Evolutionary conservation across 2,329 filamentous ascomycete species (phyloP).

Genomic region (Fusarium domesticum): DNA sequence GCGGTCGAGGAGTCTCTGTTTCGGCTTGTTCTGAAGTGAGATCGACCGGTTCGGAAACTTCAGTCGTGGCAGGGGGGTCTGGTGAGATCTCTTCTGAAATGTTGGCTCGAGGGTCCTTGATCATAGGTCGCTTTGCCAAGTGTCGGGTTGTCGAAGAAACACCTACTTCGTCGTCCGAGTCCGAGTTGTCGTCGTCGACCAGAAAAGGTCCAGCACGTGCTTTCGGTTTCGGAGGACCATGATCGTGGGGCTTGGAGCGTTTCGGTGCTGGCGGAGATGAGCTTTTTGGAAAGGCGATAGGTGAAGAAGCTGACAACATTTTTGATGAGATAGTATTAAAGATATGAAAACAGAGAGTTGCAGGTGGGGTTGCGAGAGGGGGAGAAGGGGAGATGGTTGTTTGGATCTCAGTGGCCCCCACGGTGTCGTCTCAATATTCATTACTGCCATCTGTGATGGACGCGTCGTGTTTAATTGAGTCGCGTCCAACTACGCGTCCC

Average conservation of each 20-base stretch:
- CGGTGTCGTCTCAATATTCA: slow-evolving; percentile 9
- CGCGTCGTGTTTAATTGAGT: slow-evolving; percentile 33
- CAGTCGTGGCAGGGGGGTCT: slow-evolving; percentile 1
- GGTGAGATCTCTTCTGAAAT: slow-evolving; percentile 1
- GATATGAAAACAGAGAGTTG: not conserved
- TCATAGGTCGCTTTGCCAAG: slow-evolving; percentile 33
- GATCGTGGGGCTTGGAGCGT: slow-evolving; percentile 36
- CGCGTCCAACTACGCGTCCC: slow-evolving; percentile 23
- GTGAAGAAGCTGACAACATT: slow-evolving; percentile 61
- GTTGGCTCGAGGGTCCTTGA: slow-evolving; percentile 25
- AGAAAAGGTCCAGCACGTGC: slow-evolving; percentile 40
- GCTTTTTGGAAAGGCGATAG: slow-evolving; percentile 53
- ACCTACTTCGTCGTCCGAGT: slow-evolving; percentile 22
- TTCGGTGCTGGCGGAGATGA: slow-evolving; percentile 42
- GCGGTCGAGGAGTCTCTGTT: slow-evolving; percentile 8
- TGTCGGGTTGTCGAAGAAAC: slow-evolving; percentile 9
- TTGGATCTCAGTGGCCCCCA: slow-evolving; percentile 10
- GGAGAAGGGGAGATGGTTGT: slow-evolving; percentile 1
- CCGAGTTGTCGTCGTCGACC: slow-evolving; percentile 38
- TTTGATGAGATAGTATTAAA: slow-evolving; percentile 14
- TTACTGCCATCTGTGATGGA: slow-evolving; percentile 17
- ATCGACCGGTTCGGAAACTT: slow-evolving; percentile 2
- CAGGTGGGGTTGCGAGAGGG: not conserved
- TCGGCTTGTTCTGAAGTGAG: slow-evolving; percentile 2
- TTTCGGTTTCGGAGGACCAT: slow-evolving; percentile 35